A percentile compares a stretch with the other conserved stretches of the same genome.
Evolutionary conservation across 2,329 filamentous ascomycete genomes (phyloP).

Genomic region (Botrytis porri): DNA sequence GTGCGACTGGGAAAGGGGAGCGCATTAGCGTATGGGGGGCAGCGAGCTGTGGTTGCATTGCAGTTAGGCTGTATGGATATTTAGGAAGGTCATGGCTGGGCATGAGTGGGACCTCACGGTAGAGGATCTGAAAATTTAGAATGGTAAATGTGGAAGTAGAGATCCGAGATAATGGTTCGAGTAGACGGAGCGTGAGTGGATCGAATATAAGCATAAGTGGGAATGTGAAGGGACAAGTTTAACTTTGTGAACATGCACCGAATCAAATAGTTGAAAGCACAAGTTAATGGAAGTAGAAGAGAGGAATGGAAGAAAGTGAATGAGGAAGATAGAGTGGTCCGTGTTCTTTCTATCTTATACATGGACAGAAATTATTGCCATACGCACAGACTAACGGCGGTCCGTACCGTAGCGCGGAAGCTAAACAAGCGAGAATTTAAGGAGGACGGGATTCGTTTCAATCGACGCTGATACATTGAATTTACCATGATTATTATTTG

Average conservation of each 20-base stretch:
- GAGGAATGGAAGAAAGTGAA: background rate
- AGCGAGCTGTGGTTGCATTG: background rate
- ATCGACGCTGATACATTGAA: background rate
- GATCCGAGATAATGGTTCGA: background rate
- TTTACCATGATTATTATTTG: background rate
- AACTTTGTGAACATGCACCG: background rate
- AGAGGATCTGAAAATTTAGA: background rate
- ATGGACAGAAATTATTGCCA: background rate
- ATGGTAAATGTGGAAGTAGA: background rate
- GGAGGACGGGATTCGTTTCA: slow-evolving; percentile 5
- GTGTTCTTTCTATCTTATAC: background rate
- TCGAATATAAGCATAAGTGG: background rate
- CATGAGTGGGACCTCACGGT: background rate
- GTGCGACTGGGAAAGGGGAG: background rate
- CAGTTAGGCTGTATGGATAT: background rate
- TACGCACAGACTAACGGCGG: slow-evolving; percentile 17
- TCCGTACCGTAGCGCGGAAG: slow-evolving; percentile 7
- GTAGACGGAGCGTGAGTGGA: background rate
- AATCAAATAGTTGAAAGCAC: background rate
- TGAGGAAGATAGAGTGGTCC: background rate
- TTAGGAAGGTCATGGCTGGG: background rate
- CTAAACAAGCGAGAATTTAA: slow-evolving; percentile 19
- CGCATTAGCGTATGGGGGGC: background rate
- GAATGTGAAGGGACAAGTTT: background rate
- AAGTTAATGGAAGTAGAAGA: background rate